These are phyloP conservation scores for Sporothrix phasma DNA, from an alignment of 2,329 filamentous ascomycete species.

Conservation along the genomic window DNA sequence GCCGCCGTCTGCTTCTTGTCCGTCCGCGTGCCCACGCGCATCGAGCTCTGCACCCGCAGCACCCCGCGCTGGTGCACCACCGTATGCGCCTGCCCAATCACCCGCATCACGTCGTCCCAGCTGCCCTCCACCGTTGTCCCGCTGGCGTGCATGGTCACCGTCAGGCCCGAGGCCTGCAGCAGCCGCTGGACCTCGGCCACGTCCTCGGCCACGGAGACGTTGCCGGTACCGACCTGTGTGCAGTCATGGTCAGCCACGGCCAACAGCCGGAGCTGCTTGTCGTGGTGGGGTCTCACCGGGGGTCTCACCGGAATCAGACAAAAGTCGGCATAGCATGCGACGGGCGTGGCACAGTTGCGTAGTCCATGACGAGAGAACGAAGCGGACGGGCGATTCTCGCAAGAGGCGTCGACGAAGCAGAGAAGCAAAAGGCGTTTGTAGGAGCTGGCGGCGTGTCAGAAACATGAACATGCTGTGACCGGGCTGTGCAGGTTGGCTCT, in stretches of 20 bases:
- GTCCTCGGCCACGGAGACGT: slow-evolving; percentile 66
- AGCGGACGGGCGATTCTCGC: background rate
- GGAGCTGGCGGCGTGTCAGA: background rate
- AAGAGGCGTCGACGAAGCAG: too few relatives aligned
- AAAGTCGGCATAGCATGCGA: slow-evolving; percentile 76
- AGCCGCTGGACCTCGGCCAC: slow-evolving; percentile 83
- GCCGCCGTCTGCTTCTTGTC: slow-evolving; percentile 75
- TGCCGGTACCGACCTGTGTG: slow-evolving; percentile 70
- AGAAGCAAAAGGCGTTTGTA: background rate
- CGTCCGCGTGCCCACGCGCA: slow-evolving; percentile 73
- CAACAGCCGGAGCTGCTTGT: background rate
- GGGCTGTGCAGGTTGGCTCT: background rate
- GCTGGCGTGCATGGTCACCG: slow-evolving; percentile 83
- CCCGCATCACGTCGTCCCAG: slow-evolving; percentile 78
- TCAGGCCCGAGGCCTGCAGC: slow-evolving; percentile 68
- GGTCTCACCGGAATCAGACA: slow-evolving; percentile 69
- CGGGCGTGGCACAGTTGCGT: slow-evolving; percentile 51
- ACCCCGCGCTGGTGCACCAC: slow-evolving; percentile 69
- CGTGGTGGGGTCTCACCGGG: background rate
- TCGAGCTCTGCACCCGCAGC: slow-evolving; percentile 76
- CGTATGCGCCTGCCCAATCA: slow-evolving; percentile 78
- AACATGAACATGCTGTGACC: slow-evolving; percentile 2
- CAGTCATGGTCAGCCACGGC: too few relatives aligned
- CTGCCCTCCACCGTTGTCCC: slow-evolving; percentile 88
- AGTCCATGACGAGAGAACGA: slow-evolving; percentile 26